Conservation (phyloP, 805 yeast species). For the Ogataea pini region DNA sequence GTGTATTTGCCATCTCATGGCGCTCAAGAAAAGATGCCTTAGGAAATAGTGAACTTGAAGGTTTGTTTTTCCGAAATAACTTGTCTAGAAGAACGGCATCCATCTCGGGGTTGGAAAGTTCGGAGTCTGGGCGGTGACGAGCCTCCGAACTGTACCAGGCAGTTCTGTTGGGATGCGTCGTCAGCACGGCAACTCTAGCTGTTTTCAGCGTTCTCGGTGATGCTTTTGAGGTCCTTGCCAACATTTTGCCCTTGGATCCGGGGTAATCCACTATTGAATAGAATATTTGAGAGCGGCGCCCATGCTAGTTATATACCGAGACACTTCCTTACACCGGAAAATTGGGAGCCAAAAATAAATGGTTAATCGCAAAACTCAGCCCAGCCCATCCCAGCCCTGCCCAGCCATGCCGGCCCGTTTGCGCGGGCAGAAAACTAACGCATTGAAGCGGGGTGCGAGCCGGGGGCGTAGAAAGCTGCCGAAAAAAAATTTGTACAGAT, state of each 20-base stretch:
- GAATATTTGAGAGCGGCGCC: conserved; percentile 2
- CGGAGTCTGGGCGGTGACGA: conserved; percentile 8
- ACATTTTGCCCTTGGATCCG: conserved; percentile 1
- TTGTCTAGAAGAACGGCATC: conserved; percentile 33
- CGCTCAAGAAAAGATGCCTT: conserved; percentile 22
- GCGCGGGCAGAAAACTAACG: not conserved
- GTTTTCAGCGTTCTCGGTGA: not conserved
- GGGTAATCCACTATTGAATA: not conserved
- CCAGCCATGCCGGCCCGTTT: not conserved
- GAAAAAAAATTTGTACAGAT: not conserved
- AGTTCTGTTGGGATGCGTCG: not conserved
- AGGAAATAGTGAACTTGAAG: conserved; percentile 15
- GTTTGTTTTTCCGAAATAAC: conserved; percentile 32
- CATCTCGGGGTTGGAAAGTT: conserved; percentile 19
- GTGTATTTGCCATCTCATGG: conserved; percentile 23
- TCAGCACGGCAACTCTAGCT: not conserved
- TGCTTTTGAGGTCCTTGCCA: not conserved
- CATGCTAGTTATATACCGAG: conserved; percentile 1
- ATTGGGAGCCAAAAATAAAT: not conserved
- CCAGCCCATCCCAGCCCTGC: not conserved
- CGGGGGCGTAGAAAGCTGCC: not conserved
- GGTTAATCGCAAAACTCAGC: not conserved
- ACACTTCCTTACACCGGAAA: conserved; percentile 1
- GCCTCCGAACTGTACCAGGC: conserved; percentile 1
- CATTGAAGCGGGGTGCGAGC: not conserved